phyloP scores from a whole-genome alignment of 2,329 filamentous ascomycete species.

The Clarireedia homoeocarpa region DNA sequence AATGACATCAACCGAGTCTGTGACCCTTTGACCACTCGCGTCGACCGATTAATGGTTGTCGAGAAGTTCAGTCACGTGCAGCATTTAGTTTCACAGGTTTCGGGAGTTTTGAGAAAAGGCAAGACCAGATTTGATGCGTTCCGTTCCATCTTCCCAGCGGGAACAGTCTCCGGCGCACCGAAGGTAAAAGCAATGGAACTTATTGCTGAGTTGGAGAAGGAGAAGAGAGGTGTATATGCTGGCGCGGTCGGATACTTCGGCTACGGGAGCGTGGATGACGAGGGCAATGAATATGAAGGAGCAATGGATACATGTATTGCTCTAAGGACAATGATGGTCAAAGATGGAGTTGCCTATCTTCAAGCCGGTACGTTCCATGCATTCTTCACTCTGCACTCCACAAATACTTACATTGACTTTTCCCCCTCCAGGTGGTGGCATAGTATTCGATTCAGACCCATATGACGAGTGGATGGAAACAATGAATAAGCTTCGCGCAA shows the following conservation, averaged over 20 bases:
- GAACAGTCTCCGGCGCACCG: slow-evolving; percentile 89
- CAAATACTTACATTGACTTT: neutral
- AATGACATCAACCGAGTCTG: slow-evolving; percentile 97
- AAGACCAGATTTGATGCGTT: slow-evolving; percentile 94
- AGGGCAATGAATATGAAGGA: slow-evolving; percentile 60
- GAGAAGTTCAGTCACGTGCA: slow-evolving; percentile 96
- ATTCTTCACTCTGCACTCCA: neutral
- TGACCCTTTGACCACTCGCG: slow-evolving; percentile 79
- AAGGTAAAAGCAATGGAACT: slow-evolving; percentile 97
- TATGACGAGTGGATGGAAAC: slow-evolving; percentile 94
- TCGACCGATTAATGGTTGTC: slow-evolving; percentile 90
- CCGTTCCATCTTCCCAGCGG: slow-evolving; percentile 91
- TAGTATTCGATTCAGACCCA: slow-evolving; percentile 88
- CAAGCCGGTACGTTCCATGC: slow-evolving; percentile 52
- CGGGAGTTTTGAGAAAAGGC: slow-evolving; percentile 72
- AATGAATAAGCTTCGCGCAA: slow-evolving; percentile 89
- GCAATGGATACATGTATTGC: slow-evolving; percentile 84
- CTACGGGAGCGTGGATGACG: slow-evolving; percentile 62
- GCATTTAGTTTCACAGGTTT: slow-evolving; percentile 93
- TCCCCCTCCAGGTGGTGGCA: slow-evolving; percentile 63
- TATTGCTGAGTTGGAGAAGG: slow-evolving; percentile 85
- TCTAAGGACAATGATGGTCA: slow-evolving; percentile 80
- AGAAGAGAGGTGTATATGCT: slow-evolving; percentile 93
- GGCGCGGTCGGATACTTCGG: slow-evolving; percentile 97
- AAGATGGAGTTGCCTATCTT: slow-evolving; percentile 84